Evolutionary conservation across 257 asterid species (phyloP).

Genomic region (Solanum pimpinellifolium): DNA sequence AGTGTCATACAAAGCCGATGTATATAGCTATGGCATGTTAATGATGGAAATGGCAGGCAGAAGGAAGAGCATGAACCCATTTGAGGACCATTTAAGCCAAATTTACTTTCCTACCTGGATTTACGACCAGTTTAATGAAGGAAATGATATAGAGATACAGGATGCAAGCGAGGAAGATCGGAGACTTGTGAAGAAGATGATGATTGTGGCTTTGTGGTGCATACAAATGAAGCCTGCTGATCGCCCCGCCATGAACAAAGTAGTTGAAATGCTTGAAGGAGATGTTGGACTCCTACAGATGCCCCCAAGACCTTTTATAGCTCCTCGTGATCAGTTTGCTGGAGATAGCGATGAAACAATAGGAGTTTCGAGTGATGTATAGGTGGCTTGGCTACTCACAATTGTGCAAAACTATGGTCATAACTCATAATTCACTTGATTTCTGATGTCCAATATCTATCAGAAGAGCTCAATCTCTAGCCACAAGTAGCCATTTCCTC

Average conservation of each 20-base stretch:
- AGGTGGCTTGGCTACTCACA: neutral
- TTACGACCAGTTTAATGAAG: constrained; percentile 23
- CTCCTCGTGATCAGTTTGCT: constrained; percentile 2
- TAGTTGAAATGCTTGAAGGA: constrained; percentile 44
- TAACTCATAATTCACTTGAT: neutral
- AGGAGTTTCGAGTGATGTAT: neutral
- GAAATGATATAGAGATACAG: constrained; percentile 17
- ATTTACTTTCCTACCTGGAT: constrained; percentile 43
- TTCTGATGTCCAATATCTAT: neutral
- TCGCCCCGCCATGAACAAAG: constrained; percentile 37
- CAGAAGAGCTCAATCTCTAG: neutral
- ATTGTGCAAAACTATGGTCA: neutral
- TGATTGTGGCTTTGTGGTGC: constrained; percentile 41
- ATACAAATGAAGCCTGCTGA: constrained; percentile 34
- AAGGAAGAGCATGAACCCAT: constrained; percentile 14
- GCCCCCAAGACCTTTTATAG: constrained; percentile 33
- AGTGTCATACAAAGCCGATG: constrained; percentile 34
- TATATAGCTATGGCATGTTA: constrained; percentile 52
- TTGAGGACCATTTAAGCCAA: constrained; percentile 8
- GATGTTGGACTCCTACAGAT: constrained; percentile 9
- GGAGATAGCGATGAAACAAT: neutral
- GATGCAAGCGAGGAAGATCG: constrained; percentile 20
- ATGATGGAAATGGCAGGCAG: constrained; percentile 38
- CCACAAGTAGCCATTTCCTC: neutral
- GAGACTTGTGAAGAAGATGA: constrained; percentile 39